Evolutionary conservation across 2,329 filamentous ascomycete genomes (phyloP).

Genomic region (Xylaria sp.): DNA sequence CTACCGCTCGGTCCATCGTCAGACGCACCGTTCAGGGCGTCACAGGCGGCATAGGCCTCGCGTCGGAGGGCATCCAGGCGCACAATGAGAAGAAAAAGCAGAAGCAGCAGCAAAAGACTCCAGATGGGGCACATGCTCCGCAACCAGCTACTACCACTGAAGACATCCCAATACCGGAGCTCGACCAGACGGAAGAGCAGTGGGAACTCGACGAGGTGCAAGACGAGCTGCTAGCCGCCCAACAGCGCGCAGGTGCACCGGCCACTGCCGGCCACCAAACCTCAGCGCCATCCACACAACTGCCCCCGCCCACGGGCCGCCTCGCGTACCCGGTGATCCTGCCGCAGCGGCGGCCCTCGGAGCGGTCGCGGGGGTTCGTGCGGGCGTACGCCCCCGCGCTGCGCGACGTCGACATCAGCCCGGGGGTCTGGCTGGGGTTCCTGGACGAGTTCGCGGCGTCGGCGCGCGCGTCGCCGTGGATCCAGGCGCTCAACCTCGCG

Average conservation of each 20-base stretch:
- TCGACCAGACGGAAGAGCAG: constrained; percentile 7
- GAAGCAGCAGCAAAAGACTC: neutral
- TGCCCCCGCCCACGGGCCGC: neutral
- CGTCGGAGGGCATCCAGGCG: neutral
- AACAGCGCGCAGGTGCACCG: too few species aligned
- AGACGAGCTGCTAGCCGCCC: constrained; percentile 2
- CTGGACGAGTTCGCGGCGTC: constrained; percentile 28
- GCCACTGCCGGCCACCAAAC: neutral
- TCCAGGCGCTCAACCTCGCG: constrained; percentile 18
- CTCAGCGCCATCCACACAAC: neutral
- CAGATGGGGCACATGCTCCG: neutral
- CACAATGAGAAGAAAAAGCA: neutral
- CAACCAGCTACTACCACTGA: neutral
- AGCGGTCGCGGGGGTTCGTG: constrained; percentile 29
- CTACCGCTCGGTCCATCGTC: neutral
- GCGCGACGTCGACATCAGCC: constrained; percentile 26
- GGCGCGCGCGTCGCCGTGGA: constrained; percentile 4
- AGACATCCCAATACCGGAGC: neutral
- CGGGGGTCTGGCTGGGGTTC: constrained; percentile 27
- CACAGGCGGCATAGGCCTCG: neutral
- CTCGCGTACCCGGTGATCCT: constrained; percentile 27
- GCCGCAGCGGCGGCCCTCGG: constrained; percentile 29
- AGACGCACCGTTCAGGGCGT: neutral
- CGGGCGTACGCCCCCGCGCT: constrained; percentile 32
- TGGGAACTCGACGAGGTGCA: constrained; percentile 22